Base-by-base conservation (phyloP, 2,329 filamentous ascomycete genomes). In the Sphaerulina musiva region DNA sequence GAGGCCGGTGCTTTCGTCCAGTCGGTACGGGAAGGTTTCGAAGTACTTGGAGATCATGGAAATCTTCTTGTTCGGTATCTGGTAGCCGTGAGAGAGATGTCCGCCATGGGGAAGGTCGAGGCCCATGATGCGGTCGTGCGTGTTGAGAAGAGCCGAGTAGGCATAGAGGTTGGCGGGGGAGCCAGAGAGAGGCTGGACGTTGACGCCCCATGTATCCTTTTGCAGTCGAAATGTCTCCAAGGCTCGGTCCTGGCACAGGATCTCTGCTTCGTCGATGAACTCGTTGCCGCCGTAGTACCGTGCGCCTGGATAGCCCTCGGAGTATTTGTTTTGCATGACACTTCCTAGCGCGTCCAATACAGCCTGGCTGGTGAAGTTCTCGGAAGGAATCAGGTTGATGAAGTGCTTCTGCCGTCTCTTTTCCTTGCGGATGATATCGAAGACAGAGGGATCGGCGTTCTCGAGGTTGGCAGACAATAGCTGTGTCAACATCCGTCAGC, bases 41-140 rank as follows among this genome's bases (percentile, higher is more conserved):
- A 98, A 98, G 77, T 98, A 98, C 70, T 95, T 97, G 54, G 92
- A 97, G 62, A 98, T 85, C 66, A 91, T 90, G n/a, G 92, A 97
- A 71, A 98, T 97, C 81, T 98, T 98, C 79, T 87, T 89, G 70
- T 86, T 84, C 32, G 93, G 89, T 34, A 89, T 97, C 77, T 98
- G 93, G 78, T 98, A 98, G 64, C 93, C 93, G 79, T 98, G 93
- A 72, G 85, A 90, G 76, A 96, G 79, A 77, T 96, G 91, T 63
- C 91, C 91, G 74, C 91, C 91, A 72, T 96, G 91, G 60, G 91
- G 91, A 53, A 96, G 83, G 71, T 96, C 91, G 64, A 96, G 80
- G 68, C 93, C 93, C 93, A 98, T 98, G 64, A 98, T 80, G 69
- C 93, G 86, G 64, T 95, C 93, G 74, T 97, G 92, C 54, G 89